Percentiles rank a stretch among this genome's conserved stretches.
These are phyloP conservation scores for Bonia amplexicaulis DNA, from an alignment of 176 grass and related monocot species.

Conservation along the genomic window DNA sequence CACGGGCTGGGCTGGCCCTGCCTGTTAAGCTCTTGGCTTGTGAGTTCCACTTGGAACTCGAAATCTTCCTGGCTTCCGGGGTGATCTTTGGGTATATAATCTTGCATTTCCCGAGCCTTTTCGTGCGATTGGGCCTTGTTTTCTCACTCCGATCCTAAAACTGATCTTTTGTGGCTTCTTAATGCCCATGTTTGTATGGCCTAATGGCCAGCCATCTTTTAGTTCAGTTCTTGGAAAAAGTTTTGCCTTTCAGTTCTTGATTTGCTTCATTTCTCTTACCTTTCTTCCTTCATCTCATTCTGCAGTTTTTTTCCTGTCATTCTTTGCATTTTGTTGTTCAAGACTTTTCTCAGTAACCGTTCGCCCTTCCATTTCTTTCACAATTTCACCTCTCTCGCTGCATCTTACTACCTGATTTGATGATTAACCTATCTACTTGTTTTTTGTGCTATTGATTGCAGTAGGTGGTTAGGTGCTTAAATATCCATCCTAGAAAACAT, in stretches of 20 bases:
- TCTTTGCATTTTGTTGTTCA: background rate
- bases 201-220: background rate
- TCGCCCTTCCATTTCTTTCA: background rate
- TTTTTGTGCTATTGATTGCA: conserved; percentile 28
- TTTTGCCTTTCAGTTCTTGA: background rate
- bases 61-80: background rate
- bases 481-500: background rate
- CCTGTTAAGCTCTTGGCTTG: background rate
- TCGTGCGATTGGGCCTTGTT: background rate
- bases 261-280: background rate
- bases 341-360: background rate
- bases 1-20: background rate
- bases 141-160: background rate
- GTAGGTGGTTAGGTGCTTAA: conserved; percentile 32
- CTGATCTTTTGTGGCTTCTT: background rate
- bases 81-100: conserved; percentile 10
- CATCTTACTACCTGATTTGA: conserved; percentile 4
- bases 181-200: background rate
- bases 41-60: background rate
- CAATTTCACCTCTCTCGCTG: background rate
- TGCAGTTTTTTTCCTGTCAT: background rate
- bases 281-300: background rate
- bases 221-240: background rate
- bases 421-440: background rate
- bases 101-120: background rate